Evolutionary conservation across 108 stramenopile genomes (phyloP), one percentile per base, ranked within the genome.

Genomic region (Epithemia pelagica): DNA sequence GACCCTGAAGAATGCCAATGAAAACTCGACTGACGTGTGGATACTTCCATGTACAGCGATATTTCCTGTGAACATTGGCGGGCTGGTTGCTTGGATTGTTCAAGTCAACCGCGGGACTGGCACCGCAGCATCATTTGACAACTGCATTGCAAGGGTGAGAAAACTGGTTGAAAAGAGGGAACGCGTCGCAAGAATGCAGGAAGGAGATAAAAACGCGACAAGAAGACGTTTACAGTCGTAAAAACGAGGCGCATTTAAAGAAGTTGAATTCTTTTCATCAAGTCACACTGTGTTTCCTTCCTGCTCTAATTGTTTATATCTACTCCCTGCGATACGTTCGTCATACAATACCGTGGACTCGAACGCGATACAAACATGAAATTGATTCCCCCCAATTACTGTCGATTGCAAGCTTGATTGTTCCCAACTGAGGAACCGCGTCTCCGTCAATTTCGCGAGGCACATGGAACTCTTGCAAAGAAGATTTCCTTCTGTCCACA

Each of bases 331-430:
- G n/a, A n/a, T n/a, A n/a, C n/a, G n/a, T n/a, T n/a, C n/a, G n/a
- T n/a, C n/a, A 5, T 46, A 15, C 37, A 46, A 15, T 46, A n/a
- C 21, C 88, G 68, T 92, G 88, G 5, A 92, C 91, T 26, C 91
- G 80, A 64, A 92, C 76, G 52, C 91, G 82, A 78, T 92, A 92
- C 26, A 92, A 68, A 59, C 91, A 92, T 53, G 84, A 51, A 61
- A 87, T 88, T 27, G 76, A 76, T 24, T 70, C 74, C 29, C 88
- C 88, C 80, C 85, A 86, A 66, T 89, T 92, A 29, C 86, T 83
- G 71, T 92, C 91, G 28, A 92, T 78, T 0, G 86, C 88, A 31
- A 92, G 65, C 27, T 73, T 76, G 52, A 92, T 71, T 5, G 91
- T 77, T 63, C 75, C 80, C 55, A 92, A 33, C 55, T 64, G 73